phyloP scores from a whole-genome alignment of 371 early-diverging fungal genomes.

The Actinomortierella wolfii region DNA sequence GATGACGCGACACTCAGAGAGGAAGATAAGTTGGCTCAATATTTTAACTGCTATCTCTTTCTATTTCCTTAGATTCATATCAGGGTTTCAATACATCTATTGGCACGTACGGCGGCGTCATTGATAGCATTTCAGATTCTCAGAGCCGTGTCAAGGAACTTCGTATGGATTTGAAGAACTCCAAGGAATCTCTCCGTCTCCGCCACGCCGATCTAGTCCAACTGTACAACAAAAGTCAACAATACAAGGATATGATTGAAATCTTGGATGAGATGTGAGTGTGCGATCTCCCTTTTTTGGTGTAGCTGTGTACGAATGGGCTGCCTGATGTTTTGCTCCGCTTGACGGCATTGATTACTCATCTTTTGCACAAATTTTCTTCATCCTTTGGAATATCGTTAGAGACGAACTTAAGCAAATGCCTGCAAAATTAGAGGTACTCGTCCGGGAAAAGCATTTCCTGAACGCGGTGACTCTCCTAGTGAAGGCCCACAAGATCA shows the following conservation, averaged over 20 bases:
- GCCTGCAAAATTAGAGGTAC: conserved; percentile 76
- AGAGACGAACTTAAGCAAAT: conserved; percentile 84
- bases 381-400: background rate
- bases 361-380: too few relatives aligned
- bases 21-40: background rate
- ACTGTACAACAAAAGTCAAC: conserved; percentile 79
- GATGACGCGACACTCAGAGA: background rate
- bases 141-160: conserved; percentile 70
- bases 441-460: conserved; percentile 81
- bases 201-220: conserved; percentile 78
- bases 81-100: conserved; percentile 91
- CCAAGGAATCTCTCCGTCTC: conserved; percentile 70
- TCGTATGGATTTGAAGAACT: conserved; percentile 67
- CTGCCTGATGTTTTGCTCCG: background rate
- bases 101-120: conserved; percentile 88
- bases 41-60: background rate
- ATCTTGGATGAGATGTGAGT: conserved; percentile 77
- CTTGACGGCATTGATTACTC: conserved; percentile 11
- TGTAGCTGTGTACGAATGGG: background rate
- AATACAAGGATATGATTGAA: conserved; percentile 83
- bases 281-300: background rate
- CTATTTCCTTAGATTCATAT: conserved; percentile 76
- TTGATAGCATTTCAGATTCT: conserved; percentile 80
- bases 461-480: conserved; percentile 78
- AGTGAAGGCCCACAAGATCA: conserved; percentile 66